These are phyloP conservation scores for Trametes hirsuta DNA, from an alignment of 1,284 basidiomycete genomes.

Conservation along the genomic window DNA sequence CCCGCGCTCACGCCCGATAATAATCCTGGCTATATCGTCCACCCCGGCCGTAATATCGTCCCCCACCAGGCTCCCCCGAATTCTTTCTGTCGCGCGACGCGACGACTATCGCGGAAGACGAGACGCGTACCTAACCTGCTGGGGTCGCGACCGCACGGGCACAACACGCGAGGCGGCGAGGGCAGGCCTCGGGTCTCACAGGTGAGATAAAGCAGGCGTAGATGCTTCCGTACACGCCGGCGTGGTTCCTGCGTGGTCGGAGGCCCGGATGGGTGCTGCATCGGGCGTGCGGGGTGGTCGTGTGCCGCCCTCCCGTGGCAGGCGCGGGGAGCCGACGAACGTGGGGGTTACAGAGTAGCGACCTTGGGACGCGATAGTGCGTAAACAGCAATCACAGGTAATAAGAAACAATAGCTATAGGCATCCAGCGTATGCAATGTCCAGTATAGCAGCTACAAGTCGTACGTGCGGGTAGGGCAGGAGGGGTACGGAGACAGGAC, in stretches of 20 bases:
- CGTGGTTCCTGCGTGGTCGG: too few relatives aligned
- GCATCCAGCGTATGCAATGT: slow-evolving; percentile 1
- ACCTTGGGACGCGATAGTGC: not conserved
- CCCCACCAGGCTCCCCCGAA: not conserved
- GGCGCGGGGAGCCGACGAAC: not conserved
- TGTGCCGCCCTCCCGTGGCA: not conserved
- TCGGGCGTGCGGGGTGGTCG: not conserved
- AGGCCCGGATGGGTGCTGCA: too few relatives aligned
- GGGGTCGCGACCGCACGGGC: too few relatives aligned
- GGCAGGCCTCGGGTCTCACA: too few relatives aligned
- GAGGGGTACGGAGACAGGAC: not conserved
- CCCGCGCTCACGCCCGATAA: not conserved
- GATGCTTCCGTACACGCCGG: too few relatives aligned
- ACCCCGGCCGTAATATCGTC: not conserved
- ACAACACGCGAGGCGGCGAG: too few relatives aligned
- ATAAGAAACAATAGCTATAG: not conserved
- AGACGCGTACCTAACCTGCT: too few relatives aligned
- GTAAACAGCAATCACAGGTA: not conserved
- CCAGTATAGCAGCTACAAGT: slow-evolving; percentile 5
- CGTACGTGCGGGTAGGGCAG: not conserved
- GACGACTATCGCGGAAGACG: too few relatives aligned
- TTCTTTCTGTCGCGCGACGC: too few relatives aligned
- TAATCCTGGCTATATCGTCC: not conserved
- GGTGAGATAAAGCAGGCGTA: too few relatives aligned
- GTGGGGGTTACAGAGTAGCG: too few relatives aligned